Base-by-base conservation (phyloP, 345 rosid genomes). In the Excoecaria cochinchinensis region DNA sequence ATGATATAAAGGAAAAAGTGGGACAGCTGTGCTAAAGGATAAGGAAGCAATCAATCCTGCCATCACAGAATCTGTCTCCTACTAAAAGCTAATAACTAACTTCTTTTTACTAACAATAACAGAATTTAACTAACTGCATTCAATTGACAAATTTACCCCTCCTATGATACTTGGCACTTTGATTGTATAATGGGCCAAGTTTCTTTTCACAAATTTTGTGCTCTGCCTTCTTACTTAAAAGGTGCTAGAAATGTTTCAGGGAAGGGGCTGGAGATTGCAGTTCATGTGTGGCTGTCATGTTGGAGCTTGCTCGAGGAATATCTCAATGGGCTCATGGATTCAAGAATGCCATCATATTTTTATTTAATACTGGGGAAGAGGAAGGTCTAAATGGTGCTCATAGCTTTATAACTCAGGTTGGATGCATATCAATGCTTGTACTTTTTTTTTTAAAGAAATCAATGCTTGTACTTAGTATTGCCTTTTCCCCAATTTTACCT, bases 211-310 rank as follows among this genome's bases (percentile, higher is more conserved):
- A 60, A 60, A n/a, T 24, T 6, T 50, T 50, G 14, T 36, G 31
- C 15, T 5, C 36, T 69, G 10, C 47, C n/a, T 50, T 77, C 69
- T 61, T 38, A 42, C 77, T 78, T 5, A 65, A 13, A 13, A 72
- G 42, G 47, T 70, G 42, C 77, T 80, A n/a, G 76, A 52, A 25
- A 53, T 82, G 67, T 73, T 77, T 84, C 79, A 95, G 99, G 80
- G 97, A 81, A 85, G 99, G 98, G 51, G 98, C 98, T 81, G 99
- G 98, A 70, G 99, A 95, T 86, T 91, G 98, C 81, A 93, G 97
- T 75, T 93, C 99, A 19, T 93, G 97, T 82, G 84, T 95, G 74
- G 90, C 96, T 80, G 99, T 93, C 61, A 95, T 95, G 94, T 78
- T 95, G 84, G 99, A 95, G 78, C 91, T 95, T 82, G 97, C 99